These are phyloP conservation scores for Draba incana DNA, from an alignment of 345 rosid genomes.

Conservation along the genomic window DNA sequence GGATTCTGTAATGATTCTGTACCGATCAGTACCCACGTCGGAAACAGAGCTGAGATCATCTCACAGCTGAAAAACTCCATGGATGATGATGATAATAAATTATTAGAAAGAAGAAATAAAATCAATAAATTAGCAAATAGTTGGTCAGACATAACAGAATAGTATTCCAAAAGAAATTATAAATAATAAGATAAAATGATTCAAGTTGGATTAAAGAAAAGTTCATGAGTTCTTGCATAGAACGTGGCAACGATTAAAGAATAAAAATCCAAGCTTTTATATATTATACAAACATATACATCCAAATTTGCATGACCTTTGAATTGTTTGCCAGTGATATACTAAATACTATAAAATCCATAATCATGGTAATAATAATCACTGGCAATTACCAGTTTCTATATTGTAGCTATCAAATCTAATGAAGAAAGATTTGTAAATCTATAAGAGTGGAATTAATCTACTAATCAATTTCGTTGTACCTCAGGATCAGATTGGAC, in stretches of 20 bases:
- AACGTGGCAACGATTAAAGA: conserved; percentile 29
- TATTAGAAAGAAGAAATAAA: background rate
- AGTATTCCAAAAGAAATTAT: conserved; percentile 20
- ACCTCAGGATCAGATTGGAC: conserved; percentile 35
- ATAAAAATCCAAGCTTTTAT: background rate
- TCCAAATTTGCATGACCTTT: conserved; percentile 16
- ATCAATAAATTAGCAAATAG: conserved; percentile 22
- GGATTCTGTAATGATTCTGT: background rate
- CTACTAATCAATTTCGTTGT: conserved; percentile 27
- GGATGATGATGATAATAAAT: conserved; percentile 9
- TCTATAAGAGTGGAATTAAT: conserved; percentile 12
- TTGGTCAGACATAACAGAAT: conserved; percentile 33
- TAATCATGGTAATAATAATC: conserved; percentile 14
- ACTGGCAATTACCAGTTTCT: conserved; percentile 3
- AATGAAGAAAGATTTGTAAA: conserved; percentile 18
- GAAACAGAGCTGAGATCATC: conserved; percentile 30
- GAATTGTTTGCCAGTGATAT: no score
- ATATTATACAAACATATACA: background rate
- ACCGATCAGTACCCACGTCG: conserved; percentile 15
- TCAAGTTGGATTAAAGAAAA: conserved; percentile 34
- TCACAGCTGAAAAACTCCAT: background rate
- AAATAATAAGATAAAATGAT: conserved; percentile 20
- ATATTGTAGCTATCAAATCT: conserved; percentile 26
- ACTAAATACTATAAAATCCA: no score
- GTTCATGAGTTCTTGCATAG: conserved; percentile 21